These are phyloP conservation scores for Plectranthus barbatus DNA, from an alignment of 257 asterid genomes.

Conservation along the genomic window DNA sequence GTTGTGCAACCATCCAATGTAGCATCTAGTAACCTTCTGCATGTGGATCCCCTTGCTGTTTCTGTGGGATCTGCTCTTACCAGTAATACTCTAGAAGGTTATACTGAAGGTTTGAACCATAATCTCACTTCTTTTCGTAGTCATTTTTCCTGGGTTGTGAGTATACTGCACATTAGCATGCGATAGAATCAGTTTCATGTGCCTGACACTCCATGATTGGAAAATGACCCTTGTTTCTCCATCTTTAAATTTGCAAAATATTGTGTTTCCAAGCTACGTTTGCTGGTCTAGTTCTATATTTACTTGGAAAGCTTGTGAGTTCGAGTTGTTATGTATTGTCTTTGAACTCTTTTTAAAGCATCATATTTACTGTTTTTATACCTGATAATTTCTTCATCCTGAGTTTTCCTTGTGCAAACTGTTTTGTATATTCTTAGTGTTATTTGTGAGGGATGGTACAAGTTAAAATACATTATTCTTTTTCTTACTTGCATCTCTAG, in stretches of 20 bases:
- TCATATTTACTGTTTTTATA: not conserved
- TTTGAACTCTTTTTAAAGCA: not conserved
- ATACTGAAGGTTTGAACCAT: slow-evolving; percentile 42
- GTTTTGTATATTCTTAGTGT: not conserved
- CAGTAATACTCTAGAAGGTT: slow-evolving; percentile 20
- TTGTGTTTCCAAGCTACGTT: not conserved
- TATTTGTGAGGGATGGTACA: not conserved
- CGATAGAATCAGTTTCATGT: not conserved
- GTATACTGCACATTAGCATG: not conserved
- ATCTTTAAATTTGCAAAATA: not conserved
- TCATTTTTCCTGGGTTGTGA: not conserved
- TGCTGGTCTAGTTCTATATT: not conserved
- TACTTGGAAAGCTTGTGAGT: not conserved
- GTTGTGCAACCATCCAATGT: slow-evolving; percentile 72
- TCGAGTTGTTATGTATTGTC: not conserved
- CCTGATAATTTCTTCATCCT: not conserved
- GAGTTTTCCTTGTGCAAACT: not conserved
- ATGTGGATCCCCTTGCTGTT: slow-evolving; percentile 19
- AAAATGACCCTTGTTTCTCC: not conserved
- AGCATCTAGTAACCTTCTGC: slow-evolving; percentile 36
- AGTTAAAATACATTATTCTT: not conserved
- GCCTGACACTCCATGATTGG: not conserved
- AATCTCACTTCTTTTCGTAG: not conserved
- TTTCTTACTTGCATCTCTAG: not conserved
- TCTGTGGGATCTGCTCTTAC: slow-evolving; percentile 21